phyloP scores from a whole-genome alignment of 1,139 yeast genomes.

The Wickerhamomyces sp. region DNA sequence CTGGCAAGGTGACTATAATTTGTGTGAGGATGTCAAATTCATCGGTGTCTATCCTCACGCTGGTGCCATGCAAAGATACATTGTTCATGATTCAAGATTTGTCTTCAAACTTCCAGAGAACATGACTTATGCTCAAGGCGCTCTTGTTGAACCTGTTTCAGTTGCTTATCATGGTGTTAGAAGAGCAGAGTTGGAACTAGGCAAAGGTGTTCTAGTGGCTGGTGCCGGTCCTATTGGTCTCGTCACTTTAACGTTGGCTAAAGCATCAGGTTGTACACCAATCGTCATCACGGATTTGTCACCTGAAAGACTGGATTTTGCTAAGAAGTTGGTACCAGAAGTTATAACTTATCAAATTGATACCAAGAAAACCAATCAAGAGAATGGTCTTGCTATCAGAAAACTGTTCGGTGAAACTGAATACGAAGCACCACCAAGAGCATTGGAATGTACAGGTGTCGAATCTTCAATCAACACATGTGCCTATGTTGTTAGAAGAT shows the following conservation, averaged over 20 bases:
- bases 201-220: constrained; percentile 69
- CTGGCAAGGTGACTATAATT: constrained; percentile 67
- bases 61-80: constrained; percentile 62
- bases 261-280: constrained; percentile 72
- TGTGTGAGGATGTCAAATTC: constrained; percentile 76
- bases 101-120: constrained; percentile 72
- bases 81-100: constrained; percentile 64
- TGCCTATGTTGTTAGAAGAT: constrained; percentile 31
- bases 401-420: constrained; percentile 25
- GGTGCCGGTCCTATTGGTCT: constrained; percentile 96
- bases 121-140: constrained; percentile 78
- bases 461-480: constrained; percentile 56
- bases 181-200: constrained; percentile 58
- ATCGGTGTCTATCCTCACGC: constrained; percentile 80
- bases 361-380: constrained; percentile 21
- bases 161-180: constrained; percentile 82
- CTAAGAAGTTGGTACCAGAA: constrained; percentile 26
- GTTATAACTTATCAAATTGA: constrained; percentile 30
- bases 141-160: constrained; percentile 79
- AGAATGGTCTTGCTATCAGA: constrained; percentile 29
- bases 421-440: constrained; percentile 30
- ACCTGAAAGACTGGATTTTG: constrained; percentile 21
- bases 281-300: constrained; percentile 27
- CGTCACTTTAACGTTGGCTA: constrained; percentile 69
- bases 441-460: constrained; percentile 70